Evolutionary conservation across 345 rosid genomes (phyloP).

Genomic region (Bruguiera gymnorhiza): DNA sequence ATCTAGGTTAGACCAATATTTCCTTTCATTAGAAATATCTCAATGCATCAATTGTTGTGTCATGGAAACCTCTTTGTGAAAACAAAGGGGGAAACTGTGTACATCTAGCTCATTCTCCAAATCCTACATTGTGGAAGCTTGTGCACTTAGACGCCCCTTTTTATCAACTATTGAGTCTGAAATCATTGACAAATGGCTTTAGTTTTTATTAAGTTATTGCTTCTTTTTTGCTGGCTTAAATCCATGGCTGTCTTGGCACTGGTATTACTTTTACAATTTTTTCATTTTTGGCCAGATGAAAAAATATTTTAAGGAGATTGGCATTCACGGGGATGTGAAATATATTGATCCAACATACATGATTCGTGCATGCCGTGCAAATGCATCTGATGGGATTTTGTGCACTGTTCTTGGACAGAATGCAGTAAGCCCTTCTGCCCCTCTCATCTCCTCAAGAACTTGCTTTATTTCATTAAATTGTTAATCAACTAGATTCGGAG

Average conservation of each 20-base stretch:
- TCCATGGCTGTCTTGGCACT: neutral
- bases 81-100: no score
- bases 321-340: constrained; percentile 75
- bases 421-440: constrained; percentile 57
- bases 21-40: neutral
- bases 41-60: no score
- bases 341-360: constrained; percentile 99
- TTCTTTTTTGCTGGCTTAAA: neutral
- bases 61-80: no score
- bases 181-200: neutral
- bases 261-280: no score
- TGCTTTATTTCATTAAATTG: no score
- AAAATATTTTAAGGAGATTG: constrained; percentile 66
- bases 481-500: no score
- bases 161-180: neutral
- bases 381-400: constrained; percentile 96
- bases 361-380: constrained; percentile 97
- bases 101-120: no score
- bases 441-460: neutral
- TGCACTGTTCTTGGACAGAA: constrained; percentile 97
- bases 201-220: neutral
- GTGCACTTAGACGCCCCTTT: no score
- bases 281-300: constrained; percentile 45
- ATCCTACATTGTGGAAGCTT: no score
- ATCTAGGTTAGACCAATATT: neutral